Conservation (phyloP, 768 basidiomycete genomes). For the Strobilomyces dryophilus region DNA sequence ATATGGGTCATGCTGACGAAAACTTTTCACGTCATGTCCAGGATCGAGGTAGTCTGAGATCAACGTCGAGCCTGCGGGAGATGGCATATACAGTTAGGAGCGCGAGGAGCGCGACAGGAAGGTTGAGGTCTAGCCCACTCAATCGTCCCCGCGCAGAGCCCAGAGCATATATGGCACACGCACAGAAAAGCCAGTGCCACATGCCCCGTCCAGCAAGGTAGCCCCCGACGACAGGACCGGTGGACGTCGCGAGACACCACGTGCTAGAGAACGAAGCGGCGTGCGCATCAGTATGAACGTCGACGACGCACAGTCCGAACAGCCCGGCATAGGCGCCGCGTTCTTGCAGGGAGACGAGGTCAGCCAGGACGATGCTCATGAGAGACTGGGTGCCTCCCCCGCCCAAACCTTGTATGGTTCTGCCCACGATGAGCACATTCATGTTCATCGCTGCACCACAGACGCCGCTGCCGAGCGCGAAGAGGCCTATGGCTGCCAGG, state of each 20-base stretch:
- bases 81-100: no score
- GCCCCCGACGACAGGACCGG: conserved; percentile 36
- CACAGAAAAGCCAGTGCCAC: conserved; percentile 46
- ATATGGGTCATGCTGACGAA: conserved; percentile 16
- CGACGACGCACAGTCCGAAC: conserved; percentile 10
- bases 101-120: conserved; percentile 32
- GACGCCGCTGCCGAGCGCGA: conserved; percentile 35
- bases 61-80: no score
- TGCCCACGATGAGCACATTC: conserved; percentile 21
- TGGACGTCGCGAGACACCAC: conserved; percentile 32
- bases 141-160: neutral
- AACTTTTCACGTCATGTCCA: no score
- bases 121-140: conserved; percentile 33
- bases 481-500: conserved; percentile 23
- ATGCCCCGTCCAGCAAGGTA: conserved; percentile 29
- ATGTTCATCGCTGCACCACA: conserved; percentile 27
- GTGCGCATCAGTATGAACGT: neutral
- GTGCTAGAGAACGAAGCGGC: conserved; percentile 10
- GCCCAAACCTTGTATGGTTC: conserved; percentile 33
- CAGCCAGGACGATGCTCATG: conserved; percentile 38
- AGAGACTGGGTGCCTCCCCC: conserved; percentile 34
- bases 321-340: conserved; percentile 35
- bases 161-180: neutral
- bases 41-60: no score
- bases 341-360: conserved; percentile 40